Conservation (phyloP, 106 monocot species). For the Phalaenopsis equestris region DNA sequence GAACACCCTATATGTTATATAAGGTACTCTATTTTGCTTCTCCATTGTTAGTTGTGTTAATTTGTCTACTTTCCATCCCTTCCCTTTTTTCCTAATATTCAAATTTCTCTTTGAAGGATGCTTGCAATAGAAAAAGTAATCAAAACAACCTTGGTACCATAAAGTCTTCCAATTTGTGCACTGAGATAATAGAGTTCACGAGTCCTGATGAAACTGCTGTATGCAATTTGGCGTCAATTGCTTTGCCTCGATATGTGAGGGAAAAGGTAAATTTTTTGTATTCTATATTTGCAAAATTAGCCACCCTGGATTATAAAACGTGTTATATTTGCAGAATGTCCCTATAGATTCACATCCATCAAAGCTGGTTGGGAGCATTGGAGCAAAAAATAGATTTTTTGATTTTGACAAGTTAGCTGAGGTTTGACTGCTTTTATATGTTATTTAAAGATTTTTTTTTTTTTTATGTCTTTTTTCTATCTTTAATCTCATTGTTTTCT, state of each 20-base stretch:
- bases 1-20: constrained; percentile 84
- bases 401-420: constrained; percentile 84
- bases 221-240: constrained; percentile 86
- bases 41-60: neutral
- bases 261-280: constrained; percentile 37
- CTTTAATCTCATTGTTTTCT: neutral
- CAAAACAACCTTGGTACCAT: constrained; percentile 83
- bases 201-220: constrained; percentile 78
- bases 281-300: neutral
- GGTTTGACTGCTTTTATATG: constrained; percentile 26
- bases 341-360: constrained; percentile 75
- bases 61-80: neutral
- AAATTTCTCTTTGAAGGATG: constrained; percentile 33
- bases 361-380: constrained; percentile 75
- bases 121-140: constrained; percentile 82
- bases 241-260: constrained; percentile 67
- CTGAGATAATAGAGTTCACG: constrained; percentile 74
- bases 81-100: neutral
- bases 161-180: constrained; percentile 82
- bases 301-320: neutral
- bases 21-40: constrained; percentile 33
- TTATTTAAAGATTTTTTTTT: neutral
- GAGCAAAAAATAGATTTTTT: constrained; percentile 64
- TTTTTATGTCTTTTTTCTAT: neutral
- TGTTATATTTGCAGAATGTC: constrained; percentile 37